These are phyloP conservation scores for Diatrype stigma DNA, from an alignment of 2,329 filamentous ascomycete species.

Conservation along the genomic window DNA sequence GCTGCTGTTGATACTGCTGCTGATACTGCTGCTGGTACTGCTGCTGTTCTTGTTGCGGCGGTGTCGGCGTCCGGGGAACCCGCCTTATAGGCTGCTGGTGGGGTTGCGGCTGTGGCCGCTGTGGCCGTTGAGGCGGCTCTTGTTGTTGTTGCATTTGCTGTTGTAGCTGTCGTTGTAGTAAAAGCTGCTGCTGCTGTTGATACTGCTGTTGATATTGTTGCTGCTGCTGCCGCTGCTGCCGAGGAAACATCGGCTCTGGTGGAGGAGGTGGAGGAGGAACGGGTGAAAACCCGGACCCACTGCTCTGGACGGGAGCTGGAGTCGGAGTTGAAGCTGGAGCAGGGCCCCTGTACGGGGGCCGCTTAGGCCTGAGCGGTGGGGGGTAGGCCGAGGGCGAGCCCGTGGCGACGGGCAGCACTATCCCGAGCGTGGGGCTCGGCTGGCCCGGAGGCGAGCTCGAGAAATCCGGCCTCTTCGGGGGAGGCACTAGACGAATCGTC, in stretches of 20 bases:
- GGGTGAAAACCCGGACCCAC: constrained; percentile 24
- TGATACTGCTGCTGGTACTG: constrained; percentile 9
- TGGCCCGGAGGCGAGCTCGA: constrained; percentile 33
- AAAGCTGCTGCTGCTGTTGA: constrained; percentile 16
- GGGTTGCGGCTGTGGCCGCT: constrained; percentile 14
- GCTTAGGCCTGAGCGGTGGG: constrained; percentile 18
- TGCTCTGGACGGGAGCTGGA: constrained; percentile 11
- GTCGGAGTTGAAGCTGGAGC: constrained; percentile 4
- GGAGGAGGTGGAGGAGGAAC: constrained; percentile 1
- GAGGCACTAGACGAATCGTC: constrained; percentile 27
- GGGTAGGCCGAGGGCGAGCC: constrained; percentile 22
- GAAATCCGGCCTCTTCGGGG: constrained; percentile 29
- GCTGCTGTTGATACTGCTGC: constrained; percentile 3
- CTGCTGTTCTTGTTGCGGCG: constrained; percentile 12
- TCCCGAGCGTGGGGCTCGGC: constrained; percentile 39
- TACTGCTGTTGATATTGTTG: constrained; percentile 11
- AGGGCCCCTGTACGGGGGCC: constrained; percentile 5
- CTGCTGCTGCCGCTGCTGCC: constrained; percentile 14
- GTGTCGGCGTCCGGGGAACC: constrained; percentile 3
- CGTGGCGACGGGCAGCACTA: constrained; percentile 18
- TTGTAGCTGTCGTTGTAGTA: constrained; percentile 5
- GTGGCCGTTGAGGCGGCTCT: constrained; percentile 1
- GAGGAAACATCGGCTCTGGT: constrained; percentile 2
- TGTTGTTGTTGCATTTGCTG: constrained; percentile 12
- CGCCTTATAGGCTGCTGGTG: constrained; percentile 17